phyloP scores from a whole-genome alignment of 2,329 filamentous ascomycete genomes.

The Claviceps digitariae region DNA sequence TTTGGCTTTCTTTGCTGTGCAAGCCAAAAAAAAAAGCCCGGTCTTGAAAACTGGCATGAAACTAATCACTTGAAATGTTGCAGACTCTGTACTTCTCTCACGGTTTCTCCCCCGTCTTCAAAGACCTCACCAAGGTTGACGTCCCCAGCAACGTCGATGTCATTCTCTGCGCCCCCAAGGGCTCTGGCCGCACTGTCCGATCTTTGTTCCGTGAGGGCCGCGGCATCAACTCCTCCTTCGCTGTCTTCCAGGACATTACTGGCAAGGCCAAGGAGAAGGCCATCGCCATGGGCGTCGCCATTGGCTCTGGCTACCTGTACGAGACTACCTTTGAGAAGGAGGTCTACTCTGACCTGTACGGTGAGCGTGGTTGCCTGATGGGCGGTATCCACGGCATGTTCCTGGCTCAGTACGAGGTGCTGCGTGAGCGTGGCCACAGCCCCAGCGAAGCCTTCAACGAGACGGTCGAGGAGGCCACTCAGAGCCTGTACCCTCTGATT shows the following conservation, averaged over 20 bases:
- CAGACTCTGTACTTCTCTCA: slow-evolving; percentile 99
- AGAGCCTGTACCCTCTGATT: slow-evolving; percentile 95
- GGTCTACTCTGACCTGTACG: slow-evolving; percentile 99
- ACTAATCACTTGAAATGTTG: not conserved
- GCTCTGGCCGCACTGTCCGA: slow-evolving; percentile 95
- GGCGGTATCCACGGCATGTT: slow-evolving; percentile 99
- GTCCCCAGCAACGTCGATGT: slow-evolving; percentile 93
- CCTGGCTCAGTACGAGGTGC: slow-evolving; percentile 99
- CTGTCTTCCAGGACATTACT: slow-evolving; percentile 96
- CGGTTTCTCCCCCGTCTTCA: slow-evolving; percentile 99
- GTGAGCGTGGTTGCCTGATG: slow-evolving; percentile 99
- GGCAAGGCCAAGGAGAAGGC: slow-evolving; percentile 98
- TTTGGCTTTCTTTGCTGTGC: too few relatives aligned
- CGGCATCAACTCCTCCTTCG: slow-evolving; percentile 98
- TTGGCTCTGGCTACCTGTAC: slow-evolving; percentile 97
- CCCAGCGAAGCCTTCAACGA: slow-evolving; percentile 99
- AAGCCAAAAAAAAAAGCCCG: too few relatives aligned
- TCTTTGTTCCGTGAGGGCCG: slow-evolving; percentile 98
- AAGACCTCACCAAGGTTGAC: slow-evolving; percentile 97
- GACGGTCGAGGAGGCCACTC: slow-evolving; percentile 98
- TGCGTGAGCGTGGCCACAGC: slow-evolving; percentile 94
- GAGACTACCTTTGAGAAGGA: slow-evolving; percentile 99
- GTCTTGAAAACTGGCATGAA: too few relatives aligned
- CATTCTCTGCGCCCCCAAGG: slow-evolving; percentile 98
- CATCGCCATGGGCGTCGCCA: slow-evolving; percentile 87